Evolutionary conservation across 306 rosid species (phyloP), one percentile per base, ranked within the genome.

Genomic region (Sindora glabra): DNA sequence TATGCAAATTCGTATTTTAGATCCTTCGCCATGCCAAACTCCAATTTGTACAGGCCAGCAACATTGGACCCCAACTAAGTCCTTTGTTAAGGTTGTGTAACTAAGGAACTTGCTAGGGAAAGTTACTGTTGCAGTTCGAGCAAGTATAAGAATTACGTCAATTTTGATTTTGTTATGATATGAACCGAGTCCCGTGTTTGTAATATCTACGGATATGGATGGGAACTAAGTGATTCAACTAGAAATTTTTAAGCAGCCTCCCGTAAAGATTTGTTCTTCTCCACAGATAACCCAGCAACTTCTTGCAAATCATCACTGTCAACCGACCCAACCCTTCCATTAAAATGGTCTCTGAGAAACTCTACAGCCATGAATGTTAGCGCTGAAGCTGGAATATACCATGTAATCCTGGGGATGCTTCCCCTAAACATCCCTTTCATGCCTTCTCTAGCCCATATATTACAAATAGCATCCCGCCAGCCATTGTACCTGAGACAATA

Each of bases 331-430:
- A 57, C 67, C 39, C 69, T 70, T 55, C 67, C 85, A 34, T 84
- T 81, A 59, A 81, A 86, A 68, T 59, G 77, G 32, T 74, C 86
- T 76, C 97, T 76, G 50, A 89, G 89, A 77, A 79, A 89, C 74
- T 89, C 97, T 57, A 89, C 95, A 2, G 81, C 92, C 92, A 86
- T 86, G 74, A 89, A 89, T 10, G 97, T 86, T 56, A 89, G 88
- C 3, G 97, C 97, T 3, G 97, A 89, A 64, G 97, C 97, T 5
- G 97, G 97, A 59, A 86, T 72, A 56, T 89, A 86, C 97, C 97
- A 86, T 34, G 89, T 58, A 70, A 89, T 72, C 82, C 97, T 79
- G 17, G 97, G 97, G 56, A 89, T 45, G 59, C 97, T 76, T 14
- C 97, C 97, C 67, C 79, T 83, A 54, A 89, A 86, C 87, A 89